Conservation (phyloP, 2,329 filamentous ascomycete species). For the Tolypocladium album region DNA sequence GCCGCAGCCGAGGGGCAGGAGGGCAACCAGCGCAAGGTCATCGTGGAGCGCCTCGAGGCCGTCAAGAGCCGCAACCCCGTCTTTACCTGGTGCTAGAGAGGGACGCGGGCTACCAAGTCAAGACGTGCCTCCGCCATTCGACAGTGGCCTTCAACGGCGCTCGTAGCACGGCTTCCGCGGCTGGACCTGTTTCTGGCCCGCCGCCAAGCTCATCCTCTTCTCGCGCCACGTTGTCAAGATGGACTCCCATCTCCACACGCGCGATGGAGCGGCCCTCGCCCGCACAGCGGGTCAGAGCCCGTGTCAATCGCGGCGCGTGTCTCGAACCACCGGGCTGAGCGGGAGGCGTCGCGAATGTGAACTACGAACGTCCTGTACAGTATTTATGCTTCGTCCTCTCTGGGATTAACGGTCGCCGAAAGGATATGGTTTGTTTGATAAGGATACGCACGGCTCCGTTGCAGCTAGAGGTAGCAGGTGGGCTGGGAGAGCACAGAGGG, state of each 20-base stretch:
- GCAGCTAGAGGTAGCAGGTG: background rate
- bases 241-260: background rate
- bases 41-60: constrained; percentile 90
- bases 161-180: background rate
- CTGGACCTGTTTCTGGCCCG: background rate
- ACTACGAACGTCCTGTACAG: background rate
- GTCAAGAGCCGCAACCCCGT: constrained; percentile 94
- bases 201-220: background rate
- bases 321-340: background rate
- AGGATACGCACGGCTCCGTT: background rate
- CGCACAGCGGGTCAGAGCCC: background rate
- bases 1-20: constrained; percentile 91
- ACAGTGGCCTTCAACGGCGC: background rate
- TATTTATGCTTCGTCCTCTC: background rate
- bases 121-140: background rate
- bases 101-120: background rate
- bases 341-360: background rate
- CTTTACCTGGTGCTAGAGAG: constrained; percentile 82
- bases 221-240: background rate
- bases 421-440: background rate
- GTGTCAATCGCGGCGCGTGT: background rate
- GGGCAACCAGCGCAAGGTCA: constrained; percentile 82
- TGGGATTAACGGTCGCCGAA: background rate
- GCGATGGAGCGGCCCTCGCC: background rate
- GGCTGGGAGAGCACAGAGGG: background rate